A percentile compares a stretch with the other conserved stretches of the same genome.
phyloP scores from a whole-genome alignment of 2,329 filamentous ascomycete species.

The Aureobasidium zeae region DNA sequence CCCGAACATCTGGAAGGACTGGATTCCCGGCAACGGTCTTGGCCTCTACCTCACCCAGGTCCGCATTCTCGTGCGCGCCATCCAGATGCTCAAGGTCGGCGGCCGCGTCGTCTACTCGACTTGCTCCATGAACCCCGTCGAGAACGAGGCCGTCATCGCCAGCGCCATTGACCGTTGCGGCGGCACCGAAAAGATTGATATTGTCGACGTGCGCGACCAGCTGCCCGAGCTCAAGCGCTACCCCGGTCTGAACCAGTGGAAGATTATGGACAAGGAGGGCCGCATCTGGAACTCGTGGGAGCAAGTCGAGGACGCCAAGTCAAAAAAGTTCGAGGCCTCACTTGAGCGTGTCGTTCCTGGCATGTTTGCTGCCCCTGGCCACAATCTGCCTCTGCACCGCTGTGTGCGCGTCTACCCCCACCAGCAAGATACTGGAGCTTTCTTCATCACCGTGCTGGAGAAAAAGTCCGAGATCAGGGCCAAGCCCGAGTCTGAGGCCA shows the following conservation, averaged over 20 bases:
- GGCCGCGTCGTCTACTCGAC: constrained; percentile 95
- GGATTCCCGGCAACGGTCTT: constrained; percentile 77
- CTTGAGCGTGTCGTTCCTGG: constrained; percentile 63
- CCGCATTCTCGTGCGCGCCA: constrained; percentile 78
- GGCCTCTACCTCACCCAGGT: constrained; percentile 82
- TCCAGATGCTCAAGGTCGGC: constrained; percentile 93
- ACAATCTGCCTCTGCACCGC: constrained; percentile 66
- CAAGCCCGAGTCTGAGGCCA: constrained; percentile 56
- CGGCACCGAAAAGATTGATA: constrained; percentile 67
- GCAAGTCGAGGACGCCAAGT: constrained; percentile 62
- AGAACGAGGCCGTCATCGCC: constrained; percentile 88
- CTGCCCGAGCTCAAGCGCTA: constrained; percentile 68
- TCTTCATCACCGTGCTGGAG: constrained; percentile 93
- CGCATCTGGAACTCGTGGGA: constrained; percentile 73
- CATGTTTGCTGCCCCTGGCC: constrained; percentile 67
- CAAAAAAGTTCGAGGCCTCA: constrained; percentile 46
- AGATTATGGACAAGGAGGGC: constrained; percentile 78
- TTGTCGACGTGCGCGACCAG: constrained; percentile 72
- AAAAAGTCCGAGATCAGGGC: constrained; percentile 81
- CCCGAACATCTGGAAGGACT: constrained; percentile 86
- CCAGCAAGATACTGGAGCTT: constrained; percentile 89
- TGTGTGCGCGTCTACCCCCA: constrained; percentile 95
- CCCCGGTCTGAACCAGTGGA: constrained; percentile 73
- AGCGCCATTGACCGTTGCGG: constrained; percentile 86
- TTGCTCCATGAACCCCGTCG: constrained; percentile 96